Percentiles rank a stretch among this genome's conserved stretches.
Evolutionary conservation across 306 rosid species (phyloP).

Genomic region (Calophaca sinica): DNA sequence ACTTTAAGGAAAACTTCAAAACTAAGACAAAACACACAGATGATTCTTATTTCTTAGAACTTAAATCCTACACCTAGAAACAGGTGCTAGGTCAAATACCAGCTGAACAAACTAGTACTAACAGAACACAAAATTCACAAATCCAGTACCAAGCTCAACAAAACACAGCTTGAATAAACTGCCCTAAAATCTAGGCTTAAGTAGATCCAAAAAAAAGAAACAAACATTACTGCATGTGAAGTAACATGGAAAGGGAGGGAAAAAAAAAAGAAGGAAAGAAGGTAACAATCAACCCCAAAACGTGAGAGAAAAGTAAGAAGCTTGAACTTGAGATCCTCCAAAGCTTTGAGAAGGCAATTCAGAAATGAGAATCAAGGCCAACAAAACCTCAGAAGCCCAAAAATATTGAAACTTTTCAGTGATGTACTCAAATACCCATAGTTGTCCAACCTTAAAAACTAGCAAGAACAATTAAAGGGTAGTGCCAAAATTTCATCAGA

Average conservation of each 20-base stretch:
- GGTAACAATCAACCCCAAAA: constrained; percentile 33
- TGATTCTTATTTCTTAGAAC: constrained; percentile 10
- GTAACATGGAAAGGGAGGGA: constrained; percentile 2
- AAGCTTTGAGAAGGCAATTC: constrained; percentile 39
- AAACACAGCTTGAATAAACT: constrained; percentile 33
- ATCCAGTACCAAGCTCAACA: constrained; percentile 14
- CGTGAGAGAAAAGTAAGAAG: constrained; percentile 28
- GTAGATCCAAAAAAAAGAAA: constrained; percentile 43
- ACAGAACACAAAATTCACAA: constrained; percentile 8
- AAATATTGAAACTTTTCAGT: constrained; percentile 42
- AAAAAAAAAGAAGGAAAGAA: constrained; percentile 3
- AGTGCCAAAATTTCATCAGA: constrained; percentile 51
- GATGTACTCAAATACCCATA: constrained; percentile 36
- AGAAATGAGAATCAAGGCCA: constrained; percentile 43
- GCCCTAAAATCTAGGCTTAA: constrained; percentile 19
- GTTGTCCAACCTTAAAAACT: constrained; percentile 46
- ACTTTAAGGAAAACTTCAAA: constrained; percentile 34
- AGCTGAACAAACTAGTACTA: constrained; percentile 21
- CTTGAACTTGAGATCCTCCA: constrained; percentile 41
- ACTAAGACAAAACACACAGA: constrained; percentile 23
- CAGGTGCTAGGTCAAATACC: neutral
- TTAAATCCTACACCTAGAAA: constrained; percentile 23
- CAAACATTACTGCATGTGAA: constrained; percentile 32
- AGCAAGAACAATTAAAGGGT: constrained; percentile 46
- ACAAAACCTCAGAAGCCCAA: constrained; percentile 29